Percentiles rank a stretch among this genome's conserved stretches.
These are phyloP conservation scores for Eimeria tenella DNA, from an alignment of 169 alveolate genomes.

Conservation along the genomic window DNA sequence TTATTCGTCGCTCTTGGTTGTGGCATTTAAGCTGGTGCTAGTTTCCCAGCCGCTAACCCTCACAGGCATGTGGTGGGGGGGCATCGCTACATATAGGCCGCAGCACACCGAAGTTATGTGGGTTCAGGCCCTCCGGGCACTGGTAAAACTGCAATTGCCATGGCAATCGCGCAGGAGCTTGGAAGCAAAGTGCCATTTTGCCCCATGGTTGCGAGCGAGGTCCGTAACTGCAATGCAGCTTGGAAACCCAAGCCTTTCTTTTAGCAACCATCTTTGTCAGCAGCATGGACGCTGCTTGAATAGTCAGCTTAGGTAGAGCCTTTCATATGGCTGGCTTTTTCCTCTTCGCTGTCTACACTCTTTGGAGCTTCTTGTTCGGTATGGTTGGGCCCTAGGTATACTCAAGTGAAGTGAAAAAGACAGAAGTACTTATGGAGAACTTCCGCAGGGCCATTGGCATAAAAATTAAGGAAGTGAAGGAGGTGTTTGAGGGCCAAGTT, in stretches of 20 bases:
- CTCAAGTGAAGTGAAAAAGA: slow-evolving; percentile 99
- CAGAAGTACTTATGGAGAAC: slow-evolving; percentile 99
- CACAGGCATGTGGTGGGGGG: neutral
- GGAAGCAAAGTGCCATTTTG: slow-evolving; percentile 99
- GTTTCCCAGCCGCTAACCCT: too few relatives aligned
- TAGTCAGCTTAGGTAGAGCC: too few relatives aligned
- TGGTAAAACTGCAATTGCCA: slow-evolving; percentile 99
- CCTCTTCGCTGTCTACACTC: too few relatives aligned
- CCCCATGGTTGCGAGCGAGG: slow-evolving; percentile 99
- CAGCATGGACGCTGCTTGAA: neutral
- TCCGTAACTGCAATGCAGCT: slow-evolving; percentile 57
- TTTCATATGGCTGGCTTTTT: too few relatives aligned
- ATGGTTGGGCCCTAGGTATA: slow-evolving; percentile 79
- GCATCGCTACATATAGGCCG: neutral
- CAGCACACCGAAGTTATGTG: neutral
- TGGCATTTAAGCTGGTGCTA: too few relatives aligned
- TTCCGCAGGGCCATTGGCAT: slow-evolving; percentile 99
- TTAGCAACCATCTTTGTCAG: neutral
- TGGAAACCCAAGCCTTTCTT: neutral
- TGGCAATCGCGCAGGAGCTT: slow-evolving; percentile 99
- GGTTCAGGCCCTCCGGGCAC: slow-evolving; percentile 93
- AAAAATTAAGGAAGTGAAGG: slow-evolving; percentile 98
- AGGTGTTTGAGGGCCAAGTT: slow-evolving; percentile 99
- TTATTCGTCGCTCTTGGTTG: too few relatives aligned
- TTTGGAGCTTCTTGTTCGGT: neutral